phyloP scores from a whole-genome alignment of 1,284 basidiomycete species.

The Naganishia albida region DNA sequence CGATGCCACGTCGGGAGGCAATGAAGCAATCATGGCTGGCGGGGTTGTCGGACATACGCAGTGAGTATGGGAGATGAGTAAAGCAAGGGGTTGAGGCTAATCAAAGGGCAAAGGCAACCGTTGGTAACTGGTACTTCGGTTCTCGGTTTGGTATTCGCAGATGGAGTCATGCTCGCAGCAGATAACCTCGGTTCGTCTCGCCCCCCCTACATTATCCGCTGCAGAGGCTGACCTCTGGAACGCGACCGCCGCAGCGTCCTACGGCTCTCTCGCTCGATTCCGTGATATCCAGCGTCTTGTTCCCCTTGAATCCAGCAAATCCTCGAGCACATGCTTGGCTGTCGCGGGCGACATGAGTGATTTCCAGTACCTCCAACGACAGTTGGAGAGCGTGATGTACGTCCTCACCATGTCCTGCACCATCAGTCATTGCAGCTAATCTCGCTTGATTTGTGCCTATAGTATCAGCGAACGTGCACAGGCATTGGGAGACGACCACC shows the following conservation, averaged over 20 bases:
- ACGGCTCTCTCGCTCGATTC: slow-evolving; percentile 95
- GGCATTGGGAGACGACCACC: slow-evolving; percentile 75
- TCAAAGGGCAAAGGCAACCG: slow-evolving; percentile 67
- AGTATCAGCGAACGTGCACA: slow-evolving; percentile 65
- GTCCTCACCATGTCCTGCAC: slow-evolving; percentile 30
- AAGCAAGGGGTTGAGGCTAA: background rate
- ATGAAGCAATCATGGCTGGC: slow-evolving; percentile 22
- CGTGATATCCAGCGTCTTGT: slow-evolving; percentile 90
- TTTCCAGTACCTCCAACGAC: slow-evolving; percentile 86
- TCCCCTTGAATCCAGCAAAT: slow-evolving; percentile 61
- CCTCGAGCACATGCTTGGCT: slow-evolving; percentile 66
- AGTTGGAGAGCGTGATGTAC: slow-evolving; percentile 55
- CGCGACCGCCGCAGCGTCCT: slow-evolving; percentile 68
- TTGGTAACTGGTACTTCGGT: slow-evolving; percentile 97
- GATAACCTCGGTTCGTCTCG: slow-evolving; percentile 79
- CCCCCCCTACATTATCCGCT: background rate
- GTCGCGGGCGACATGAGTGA: slow-evolving; percentile 97
- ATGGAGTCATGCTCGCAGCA: slow-evolving; percentile 98
- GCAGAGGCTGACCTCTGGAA: background rate
- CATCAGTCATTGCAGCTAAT: background rate
- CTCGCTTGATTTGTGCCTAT: slow-evolving; percentile 16
- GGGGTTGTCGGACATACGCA: slow-evolving; percentile 29
- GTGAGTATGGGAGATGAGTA: background rate
- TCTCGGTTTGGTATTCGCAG: slow-evolving; percentile 89
- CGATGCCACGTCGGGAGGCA: slow-evolving; percentile 12